Conservation (phyloP, 2,329 filamentous ascomycete genomes). For the Ascochyta pisi region DNA sequence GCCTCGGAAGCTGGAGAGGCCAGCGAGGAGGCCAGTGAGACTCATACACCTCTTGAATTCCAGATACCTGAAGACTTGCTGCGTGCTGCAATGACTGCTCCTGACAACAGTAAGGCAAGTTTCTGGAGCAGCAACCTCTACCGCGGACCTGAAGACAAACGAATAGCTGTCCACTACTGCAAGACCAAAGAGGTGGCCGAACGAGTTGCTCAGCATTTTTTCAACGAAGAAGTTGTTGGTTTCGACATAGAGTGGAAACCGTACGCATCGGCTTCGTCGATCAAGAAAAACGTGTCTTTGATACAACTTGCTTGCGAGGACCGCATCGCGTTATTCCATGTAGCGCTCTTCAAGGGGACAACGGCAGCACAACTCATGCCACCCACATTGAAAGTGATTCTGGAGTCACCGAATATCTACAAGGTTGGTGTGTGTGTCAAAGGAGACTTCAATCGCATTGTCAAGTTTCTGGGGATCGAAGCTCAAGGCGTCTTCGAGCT, state of each 20-base stretch:
- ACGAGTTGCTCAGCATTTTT: constrained; percentile 70
- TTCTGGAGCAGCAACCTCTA: constrained; percentile 76
- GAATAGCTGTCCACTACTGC: constrained; percentile 80
- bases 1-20: constrained; percentile 9
- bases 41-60: constrained; percentile 35
- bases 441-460: constrained; percentile 69
- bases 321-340: constrained; percentile 80
- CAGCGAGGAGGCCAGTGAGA: constrained; percentile 23
- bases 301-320: constrained; percentile 82
- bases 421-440: constrained; percentile 80
- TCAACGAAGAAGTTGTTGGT: constrained; percentile 74
- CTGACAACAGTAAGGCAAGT: constrained; percentile 37
- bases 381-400: constrained; percentile 71
- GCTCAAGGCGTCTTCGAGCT: constrained; percentile 77
- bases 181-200: constrained; percentile 71
- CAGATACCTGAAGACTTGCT: constrained; percentile 42
- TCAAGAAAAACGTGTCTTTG: constrained; percentile 82
- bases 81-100: constrained; percentile 39
- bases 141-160: constrained; percentile 60
- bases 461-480: constrained; percentile 65
- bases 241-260: constrained; percentile 89
- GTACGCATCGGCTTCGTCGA: constrained; percentile 52
- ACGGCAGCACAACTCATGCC: constrained; percentile 65
- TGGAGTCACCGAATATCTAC: constrained; percentile 72
- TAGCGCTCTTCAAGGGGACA: constrained; percentile 60